Evolutionary conservation across 2,329 filamentous ascomycete genomes (phyloP).

Genomic region (Talaromyces pinophilus): DNA sequence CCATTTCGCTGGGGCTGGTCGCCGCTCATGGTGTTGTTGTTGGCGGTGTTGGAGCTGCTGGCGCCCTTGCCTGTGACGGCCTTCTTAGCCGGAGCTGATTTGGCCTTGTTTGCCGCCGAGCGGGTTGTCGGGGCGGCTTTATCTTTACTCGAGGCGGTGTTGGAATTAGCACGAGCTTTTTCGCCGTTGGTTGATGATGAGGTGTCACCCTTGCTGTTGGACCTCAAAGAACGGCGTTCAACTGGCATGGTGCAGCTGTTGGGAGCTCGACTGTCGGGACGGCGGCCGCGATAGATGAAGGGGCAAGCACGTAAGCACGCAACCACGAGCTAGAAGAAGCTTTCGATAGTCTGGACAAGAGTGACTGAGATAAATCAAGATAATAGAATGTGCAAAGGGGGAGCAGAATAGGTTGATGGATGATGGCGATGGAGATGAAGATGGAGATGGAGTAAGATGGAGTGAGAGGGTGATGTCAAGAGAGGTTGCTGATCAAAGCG

Average conservation of each 20-base stretch:
- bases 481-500: slow-evolving; percentile 22
- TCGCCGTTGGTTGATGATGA: slow-evolving; percentile 52
- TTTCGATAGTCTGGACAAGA: neutral
- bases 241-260: slow-evolving; percentile 46
- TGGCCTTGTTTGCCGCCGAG: slow-evolving; percentile 45
- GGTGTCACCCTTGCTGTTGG: slow-evolving; percentile 50
- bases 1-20: slow-evolving; percentile 69
- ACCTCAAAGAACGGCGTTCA: slow-evolving; percentile 50
- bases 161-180: slow-evolving; percentile 47
- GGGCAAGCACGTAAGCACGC: slow-evolving; percentile 4
- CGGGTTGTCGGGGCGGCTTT: slow-evolving; percentile 47
- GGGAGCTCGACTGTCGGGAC: slow-evolving; percentile 28
- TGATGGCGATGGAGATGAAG: slow-evolving; percentile 14
- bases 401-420: neutral
- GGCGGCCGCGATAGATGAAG: slow-evolving; percentile 12
- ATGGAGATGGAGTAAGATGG: slow-evolving; percentile 4
- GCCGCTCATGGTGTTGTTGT: slow-evolving; percentile 59
- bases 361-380: neutral
- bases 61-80: slow-evolving; percentile 38
- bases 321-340: slow-evolving; percentile 4
- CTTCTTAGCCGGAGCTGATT: slow-evolving; percentile 39
- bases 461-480: slow-evolving; percentile 25
- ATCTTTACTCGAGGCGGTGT: slow-evolving; percentile 48
- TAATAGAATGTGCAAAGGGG: neutral
- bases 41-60: slow-evolving; percentile 29